These are phyloP conservation scores for Sporothrix phasma DNA, from an alignment of 2,329 filamentous ascomycete genomes.

Conservation along the genomic window DNA sequence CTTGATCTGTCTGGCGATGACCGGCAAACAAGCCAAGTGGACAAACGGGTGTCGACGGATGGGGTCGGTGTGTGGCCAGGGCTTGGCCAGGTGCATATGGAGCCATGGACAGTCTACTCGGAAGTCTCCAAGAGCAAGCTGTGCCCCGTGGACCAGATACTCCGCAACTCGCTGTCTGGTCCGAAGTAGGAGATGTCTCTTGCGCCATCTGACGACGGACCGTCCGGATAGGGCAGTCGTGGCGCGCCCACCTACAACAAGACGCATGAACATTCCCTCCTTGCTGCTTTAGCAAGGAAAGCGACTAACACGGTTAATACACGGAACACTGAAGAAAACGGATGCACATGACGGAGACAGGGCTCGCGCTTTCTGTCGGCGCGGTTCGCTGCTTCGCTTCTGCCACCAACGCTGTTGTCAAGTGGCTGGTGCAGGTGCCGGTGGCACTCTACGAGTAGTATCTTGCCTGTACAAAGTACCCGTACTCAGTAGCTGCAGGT, in stretches of 20 bases:
- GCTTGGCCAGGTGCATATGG: too few species aligned
- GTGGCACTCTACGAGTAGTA: too few species aligned
- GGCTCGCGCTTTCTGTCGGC: neutral
- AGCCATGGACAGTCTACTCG: neutral
- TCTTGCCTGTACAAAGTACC: too few species aligned
- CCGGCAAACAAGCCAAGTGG: neutral
- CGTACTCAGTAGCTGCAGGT: neutral
- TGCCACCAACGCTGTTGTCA: neutral
- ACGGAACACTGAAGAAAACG: neutral
- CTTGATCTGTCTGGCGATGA: neutral
- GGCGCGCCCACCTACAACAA: neutral
- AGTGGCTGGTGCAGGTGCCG: neutral
- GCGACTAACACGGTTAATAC: neutral
- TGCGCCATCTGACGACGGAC: neutral
- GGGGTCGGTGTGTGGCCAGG: neutral
- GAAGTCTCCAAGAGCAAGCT: neutral
- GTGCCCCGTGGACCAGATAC: neutral
- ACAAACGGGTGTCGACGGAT: neutral
- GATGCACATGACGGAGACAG: neutral
- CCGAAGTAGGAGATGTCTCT: neutral
- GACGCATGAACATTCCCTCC: neutral
- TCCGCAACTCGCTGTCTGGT: neutral
- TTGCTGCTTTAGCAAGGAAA: neutral
- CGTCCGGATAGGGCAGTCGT: neutral
- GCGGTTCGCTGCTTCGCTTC: constrained; percentile 1